These are phyloP conservation scores for Ophiocytium majus DNA, from an alignment of 352 stramenopile genomes.

Conservation along the genomic window DNA sequence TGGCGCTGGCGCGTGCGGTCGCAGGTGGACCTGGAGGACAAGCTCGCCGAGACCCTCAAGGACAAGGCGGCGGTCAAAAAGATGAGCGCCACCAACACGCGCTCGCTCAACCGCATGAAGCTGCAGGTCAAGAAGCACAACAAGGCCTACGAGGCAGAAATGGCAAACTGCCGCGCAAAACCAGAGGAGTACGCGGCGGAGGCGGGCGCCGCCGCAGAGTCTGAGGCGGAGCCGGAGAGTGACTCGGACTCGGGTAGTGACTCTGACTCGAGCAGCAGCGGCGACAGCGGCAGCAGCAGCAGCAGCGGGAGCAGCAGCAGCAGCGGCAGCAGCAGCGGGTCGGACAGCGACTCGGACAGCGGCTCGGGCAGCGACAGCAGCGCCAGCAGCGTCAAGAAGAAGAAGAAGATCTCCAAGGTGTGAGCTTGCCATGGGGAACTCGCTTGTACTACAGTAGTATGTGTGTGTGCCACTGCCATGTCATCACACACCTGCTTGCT, in stretches of 20 bases:
- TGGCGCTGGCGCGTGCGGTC: too few relatives aligned
- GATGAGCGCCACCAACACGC: conserved; percentile 90
- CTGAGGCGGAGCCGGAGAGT: conserved; percentile 61
- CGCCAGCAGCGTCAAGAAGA: conserved; percentile 59
- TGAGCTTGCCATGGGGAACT: too few relatives aligned
- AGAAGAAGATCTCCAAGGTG: conserved; percentile 51
- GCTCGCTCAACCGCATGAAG: conserved; percentile 95
- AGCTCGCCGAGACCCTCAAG: conserved; percentile 80
- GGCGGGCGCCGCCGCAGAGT: background rate
- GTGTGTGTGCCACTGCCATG: too few relatives aligned
- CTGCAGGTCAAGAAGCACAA: conserved; percentile 93
- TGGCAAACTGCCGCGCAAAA: conserved; percentile 52
- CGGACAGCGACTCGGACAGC: conserved; percentile 18
- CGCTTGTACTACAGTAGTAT: too few relatives aligned
- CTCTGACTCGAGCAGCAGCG: conserved; percentile 24
- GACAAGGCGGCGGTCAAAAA: conserved; percentile 96
- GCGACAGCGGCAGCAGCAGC: background rate
- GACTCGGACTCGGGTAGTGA: conserved; percentile 36
- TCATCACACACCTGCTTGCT: too few relatives aligned
- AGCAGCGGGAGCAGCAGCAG: conserved; percentile 3
- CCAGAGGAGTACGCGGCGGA: conserved; percentile 53
- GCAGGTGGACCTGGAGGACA: conserved; percentile 81
- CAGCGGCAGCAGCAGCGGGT: conserved; percentile 28
- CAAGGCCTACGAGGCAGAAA: conserved; percentile 65
- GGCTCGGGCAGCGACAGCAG: conserved; percentile 46